phyloP scores from a whole-genome alignment of 148 eudicot genomes.

The Amaranthus cruentus region DNA sequence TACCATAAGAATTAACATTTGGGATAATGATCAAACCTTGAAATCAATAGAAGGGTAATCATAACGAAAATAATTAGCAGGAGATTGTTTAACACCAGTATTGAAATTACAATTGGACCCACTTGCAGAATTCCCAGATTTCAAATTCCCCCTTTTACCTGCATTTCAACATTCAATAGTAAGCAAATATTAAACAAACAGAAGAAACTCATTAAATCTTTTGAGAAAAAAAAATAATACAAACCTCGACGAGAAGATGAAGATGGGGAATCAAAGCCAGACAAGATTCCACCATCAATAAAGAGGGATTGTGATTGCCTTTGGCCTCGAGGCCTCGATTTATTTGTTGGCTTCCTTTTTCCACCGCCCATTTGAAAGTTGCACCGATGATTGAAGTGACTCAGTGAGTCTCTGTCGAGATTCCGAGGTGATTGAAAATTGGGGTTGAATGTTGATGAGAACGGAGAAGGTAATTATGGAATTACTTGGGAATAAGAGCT shows the following conservation, averaged over 20 bases:
- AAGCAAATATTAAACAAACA: neutral
- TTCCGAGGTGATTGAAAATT: too few species aligned
- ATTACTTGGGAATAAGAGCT: too few species aligned
- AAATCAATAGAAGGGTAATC: conserved; percentile 41
- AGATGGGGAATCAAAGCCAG: conserved; percentile 33
- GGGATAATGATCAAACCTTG: conserved; percentile 31
- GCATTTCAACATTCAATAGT: conserved; percentile 23
- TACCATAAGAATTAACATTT: neutral
- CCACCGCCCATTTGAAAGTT: conserved; percentile 41
- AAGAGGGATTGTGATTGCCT: conserved; percentile 37
- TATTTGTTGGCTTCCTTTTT: conserved; percentile 31
- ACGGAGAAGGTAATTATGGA: too few species aligned
- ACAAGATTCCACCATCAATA: conserved; percentile 60
- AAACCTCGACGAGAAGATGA: conserved; percentile 25
- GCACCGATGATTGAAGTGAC: neutral
- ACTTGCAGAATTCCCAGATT: conserved; percentile 40
- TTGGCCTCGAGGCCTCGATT: conserved; percentile 32
- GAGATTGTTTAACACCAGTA: conserved; percentile 21
- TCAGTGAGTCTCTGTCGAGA: neutral
- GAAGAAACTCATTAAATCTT: neutral
- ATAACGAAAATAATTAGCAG: conserved; percentile 41
- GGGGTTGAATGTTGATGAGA: too few species aligned
- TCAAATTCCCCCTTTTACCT: conserved; percentile 35
- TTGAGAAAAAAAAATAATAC: neutral
- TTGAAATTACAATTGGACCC: conserved; percentile 30